phyloP scores from a whole-genome alignment of 2,329 filamentous ascomycete species.

The Bisporella sp. region DNA sequence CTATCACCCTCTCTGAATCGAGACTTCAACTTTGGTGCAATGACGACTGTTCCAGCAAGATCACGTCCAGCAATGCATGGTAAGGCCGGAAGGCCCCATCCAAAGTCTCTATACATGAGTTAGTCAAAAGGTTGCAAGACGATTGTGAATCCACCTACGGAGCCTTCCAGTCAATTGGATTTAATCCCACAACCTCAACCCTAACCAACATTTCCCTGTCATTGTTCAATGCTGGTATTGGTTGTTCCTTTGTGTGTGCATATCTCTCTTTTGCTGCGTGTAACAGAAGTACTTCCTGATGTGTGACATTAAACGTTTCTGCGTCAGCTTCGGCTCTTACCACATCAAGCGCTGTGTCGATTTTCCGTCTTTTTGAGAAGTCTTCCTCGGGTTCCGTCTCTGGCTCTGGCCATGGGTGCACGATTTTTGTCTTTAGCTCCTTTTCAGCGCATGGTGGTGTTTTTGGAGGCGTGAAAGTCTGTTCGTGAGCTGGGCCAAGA shows the following conservation, averaged over 20 bases:
- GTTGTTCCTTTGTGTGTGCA: constrained; percentile 35
- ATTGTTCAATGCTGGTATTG: constrained; percentile 40
- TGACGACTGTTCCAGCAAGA: constrained; percentile 57
- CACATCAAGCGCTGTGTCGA: neutral
- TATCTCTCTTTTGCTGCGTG: constrained; percentile 45
- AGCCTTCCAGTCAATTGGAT: constrained; percentile 77
- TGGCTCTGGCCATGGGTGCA: constrained; percentile 20
- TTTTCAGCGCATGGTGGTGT: constrained; percentile 9
- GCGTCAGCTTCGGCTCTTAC: neutral
- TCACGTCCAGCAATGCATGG: constrained; percentile 37
- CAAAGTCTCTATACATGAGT: constrained; percentile 42
- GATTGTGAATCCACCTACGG: constrained; percentile 66
- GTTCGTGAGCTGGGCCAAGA: constrained; percentile 2
- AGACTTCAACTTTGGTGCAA: constrained; percentile 33
- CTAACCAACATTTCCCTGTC: constrained; percentile 58
- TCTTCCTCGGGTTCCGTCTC: constrained; percentile 13
- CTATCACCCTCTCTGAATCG: constrained; percentile 49
- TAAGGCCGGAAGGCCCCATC: constrained; percentile 22
- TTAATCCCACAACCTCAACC: constrained; percentile 54
- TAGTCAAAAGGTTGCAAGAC: constrained; percentile 43
- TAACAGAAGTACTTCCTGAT: constrained; percentile 42
- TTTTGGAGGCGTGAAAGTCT: constrained; percentile 15
- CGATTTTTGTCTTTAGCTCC: constrained; percentile 5
- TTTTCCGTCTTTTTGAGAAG: constrained; percentile 7
- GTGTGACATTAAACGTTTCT: constrained; percentile 7